Conservation (phyloP, 2,329 filamentous ascomycete species). For the Ophiostoma australiae region DNA sequence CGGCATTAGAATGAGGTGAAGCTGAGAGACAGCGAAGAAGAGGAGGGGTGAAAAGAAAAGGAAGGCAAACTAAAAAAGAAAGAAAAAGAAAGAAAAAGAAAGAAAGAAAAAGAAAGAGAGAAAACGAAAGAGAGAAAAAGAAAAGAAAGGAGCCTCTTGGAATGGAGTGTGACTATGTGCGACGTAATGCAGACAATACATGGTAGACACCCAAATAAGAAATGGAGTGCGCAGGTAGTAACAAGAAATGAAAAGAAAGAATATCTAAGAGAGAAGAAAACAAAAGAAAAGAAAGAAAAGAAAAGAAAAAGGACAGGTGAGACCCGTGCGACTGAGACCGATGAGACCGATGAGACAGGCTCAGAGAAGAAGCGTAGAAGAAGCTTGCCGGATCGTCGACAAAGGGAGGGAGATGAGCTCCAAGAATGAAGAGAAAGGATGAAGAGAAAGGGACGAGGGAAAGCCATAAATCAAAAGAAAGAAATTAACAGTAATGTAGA, state of each 20-base stretch:
- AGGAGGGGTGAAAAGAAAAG: not conserved
- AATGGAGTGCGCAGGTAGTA: not conserved
- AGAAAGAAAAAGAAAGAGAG: not conserved
- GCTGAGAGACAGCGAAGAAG: not conserved
- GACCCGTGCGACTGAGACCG: not conserved
- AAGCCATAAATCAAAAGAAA: not conserved
- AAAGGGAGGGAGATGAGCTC: not conserved
- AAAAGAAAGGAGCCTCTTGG: not conserved
- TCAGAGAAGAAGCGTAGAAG: not conserved
- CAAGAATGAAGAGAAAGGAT: not conserved
- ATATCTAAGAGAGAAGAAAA: not conserved
- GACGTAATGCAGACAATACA: slow-evolving; percentile 4
- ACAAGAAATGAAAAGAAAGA: not conserved
- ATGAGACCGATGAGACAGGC: not conserved
- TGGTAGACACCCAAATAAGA: not conserved
- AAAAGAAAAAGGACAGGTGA: not conserved
- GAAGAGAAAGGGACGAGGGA: not conserved
- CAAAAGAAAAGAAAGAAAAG: not conserved
- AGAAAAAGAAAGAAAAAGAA: not conserved
- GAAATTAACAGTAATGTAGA: too few relatives aligned
- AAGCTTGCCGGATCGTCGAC: slow-evolving; percentile 2
- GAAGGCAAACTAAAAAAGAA: not conserved
- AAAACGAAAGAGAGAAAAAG: not conserved
- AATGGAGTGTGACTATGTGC: not conserved
- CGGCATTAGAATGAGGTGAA: not conserved